Percentiles rank a stretch among this genome's conserved stretches.
Evolutionary conservation across 495 filamentous ascomycete species (phyloP).

Genomic region (Penicillium bovifimosum): DNA sequence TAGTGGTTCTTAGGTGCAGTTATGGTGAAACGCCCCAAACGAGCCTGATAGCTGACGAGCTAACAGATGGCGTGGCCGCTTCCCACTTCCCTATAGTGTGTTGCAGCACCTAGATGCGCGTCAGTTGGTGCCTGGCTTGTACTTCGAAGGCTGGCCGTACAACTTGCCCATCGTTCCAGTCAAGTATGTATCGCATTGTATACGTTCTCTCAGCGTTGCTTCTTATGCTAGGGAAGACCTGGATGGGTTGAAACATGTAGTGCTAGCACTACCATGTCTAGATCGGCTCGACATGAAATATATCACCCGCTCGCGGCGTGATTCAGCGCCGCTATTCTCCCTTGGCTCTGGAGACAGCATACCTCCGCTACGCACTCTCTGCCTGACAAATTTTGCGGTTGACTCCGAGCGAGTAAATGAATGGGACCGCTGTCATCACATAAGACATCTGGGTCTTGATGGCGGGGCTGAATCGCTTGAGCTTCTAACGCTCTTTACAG

Average conservation of each 20-base stretch:
- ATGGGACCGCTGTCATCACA: not conserved
- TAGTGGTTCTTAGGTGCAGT: not conserved
- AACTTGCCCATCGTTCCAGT: not conserved
- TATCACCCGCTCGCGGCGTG: not conserved
- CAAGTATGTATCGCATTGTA: not conserved
- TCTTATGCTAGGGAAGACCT: not conserved
- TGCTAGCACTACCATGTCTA: not conserved
- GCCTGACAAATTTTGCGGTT: not conserved
- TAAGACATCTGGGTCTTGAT: not conserved
- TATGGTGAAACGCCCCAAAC: not conserved
- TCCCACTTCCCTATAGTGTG: not conserved
- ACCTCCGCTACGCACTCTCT: not conserved
- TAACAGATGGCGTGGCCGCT: not conserved
- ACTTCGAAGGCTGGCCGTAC: not conserved
- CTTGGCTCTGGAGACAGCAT: not conserved
- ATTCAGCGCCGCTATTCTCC: not conserved
- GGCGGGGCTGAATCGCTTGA: not conserved
- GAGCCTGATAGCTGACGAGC: not conserved
- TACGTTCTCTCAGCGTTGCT: not conserved
- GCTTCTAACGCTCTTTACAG: not conserved
- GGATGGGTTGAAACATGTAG: not conserved
- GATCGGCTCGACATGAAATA: not conserved
- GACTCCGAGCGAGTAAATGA: not conserved
- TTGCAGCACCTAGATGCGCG: not conserved
- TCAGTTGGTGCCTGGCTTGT: not conserved